Conservation (phyloP, 495 filamentous ascomycete genomes). For the Tuber borchii region DNA sequence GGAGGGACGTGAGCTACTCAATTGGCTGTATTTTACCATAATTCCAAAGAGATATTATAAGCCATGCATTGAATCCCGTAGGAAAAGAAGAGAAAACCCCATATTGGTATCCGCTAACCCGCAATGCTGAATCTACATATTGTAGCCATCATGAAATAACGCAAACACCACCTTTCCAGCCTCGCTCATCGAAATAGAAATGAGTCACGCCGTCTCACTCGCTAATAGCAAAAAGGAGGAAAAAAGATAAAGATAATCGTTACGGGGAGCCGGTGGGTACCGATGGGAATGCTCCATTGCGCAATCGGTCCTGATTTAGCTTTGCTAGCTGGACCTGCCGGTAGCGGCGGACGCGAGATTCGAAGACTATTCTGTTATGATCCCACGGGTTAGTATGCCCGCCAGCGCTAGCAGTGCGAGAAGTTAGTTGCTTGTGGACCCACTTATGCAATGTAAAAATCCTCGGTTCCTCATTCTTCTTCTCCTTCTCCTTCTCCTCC, state of each 20-base stretch:
- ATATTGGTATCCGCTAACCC: background rate
- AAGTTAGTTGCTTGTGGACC: constrained; percentile 20
- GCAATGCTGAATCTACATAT: background rate
- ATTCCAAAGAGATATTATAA: background rate
- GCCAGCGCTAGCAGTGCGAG: background rate
- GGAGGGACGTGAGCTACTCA: background rate
- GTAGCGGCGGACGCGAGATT: constrained; percentile 71
- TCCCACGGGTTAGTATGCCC: constrained; percentile 23
- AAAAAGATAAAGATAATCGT: background rate
- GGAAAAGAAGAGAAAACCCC: background rate
- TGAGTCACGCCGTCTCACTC: background rate
- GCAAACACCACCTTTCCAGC: background rate
- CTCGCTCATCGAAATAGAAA: background rate
- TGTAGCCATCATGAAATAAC: background rate
- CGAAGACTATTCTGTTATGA: constrained; percentile 66
- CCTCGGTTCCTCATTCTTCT: constrained; percentile 49
- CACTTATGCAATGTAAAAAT: constrained; percentile 84
- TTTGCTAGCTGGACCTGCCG: constrained; percentile 72
- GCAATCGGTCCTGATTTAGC: constrained; percentile 72
- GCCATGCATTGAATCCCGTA: background rate
- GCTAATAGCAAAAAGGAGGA: background rate
- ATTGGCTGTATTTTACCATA: background rate
- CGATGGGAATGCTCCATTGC: constrained; percentile 70
- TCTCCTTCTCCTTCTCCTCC: constrained; percentile 26
- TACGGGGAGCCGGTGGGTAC: constrained; percentile 53